phyloP scores from a whole-genome alignment of 306 rosid species.

The Heteromeles arbutifolia region DNA sequence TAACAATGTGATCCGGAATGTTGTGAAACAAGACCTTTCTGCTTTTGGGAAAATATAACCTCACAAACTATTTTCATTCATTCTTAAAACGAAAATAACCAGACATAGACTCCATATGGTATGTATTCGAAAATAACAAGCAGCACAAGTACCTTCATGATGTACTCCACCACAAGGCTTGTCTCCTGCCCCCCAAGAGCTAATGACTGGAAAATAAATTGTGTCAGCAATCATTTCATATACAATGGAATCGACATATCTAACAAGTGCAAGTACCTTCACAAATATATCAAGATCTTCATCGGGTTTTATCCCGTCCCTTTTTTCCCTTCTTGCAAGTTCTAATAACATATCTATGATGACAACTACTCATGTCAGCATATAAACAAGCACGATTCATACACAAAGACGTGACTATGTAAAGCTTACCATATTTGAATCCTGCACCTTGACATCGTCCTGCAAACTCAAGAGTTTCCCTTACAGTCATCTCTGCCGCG shows the following conservation, averaged over 20 bases:
- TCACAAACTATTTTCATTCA: not conserved
- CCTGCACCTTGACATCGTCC: conserved; percentile 93
- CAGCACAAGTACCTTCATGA: conserved; percentile 79
- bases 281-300: conserved; percentile 95
- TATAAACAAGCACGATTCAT: conserved; percentile 6
- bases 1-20: not conserved
- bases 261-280: conserved; percentile 50
- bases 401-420: not conserved
- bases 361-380: conserved; percentile 23
- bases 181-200: conserved; percentile 94
- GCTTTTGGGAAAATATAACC: not conserved
- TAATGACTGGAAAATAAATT: conserved; percentile 51
- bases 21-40: not conserved
- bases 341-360: conserved; percentile 84
- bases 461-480: conserved; percentile 85
- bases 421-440: conserved; percentile 69
- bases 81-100: not conserved
- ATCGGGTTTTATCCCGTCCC: conserved; percentile 87
- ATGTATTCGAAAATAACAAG: conserved; percentile 18
- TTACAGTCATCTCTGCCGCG: conserved; percentile 87
- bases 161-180: conserved; percentile 76
- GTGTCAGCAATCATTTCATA: not conserved
- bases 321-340: conserved; percentile 96
- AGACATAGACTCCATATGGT: not conserved
- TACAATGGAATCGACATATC: not conserved